Evolutionary conservation across 176 grass and related monocot species (phyloP).

Genomic region (Phoenix dactylifera): DNA sequence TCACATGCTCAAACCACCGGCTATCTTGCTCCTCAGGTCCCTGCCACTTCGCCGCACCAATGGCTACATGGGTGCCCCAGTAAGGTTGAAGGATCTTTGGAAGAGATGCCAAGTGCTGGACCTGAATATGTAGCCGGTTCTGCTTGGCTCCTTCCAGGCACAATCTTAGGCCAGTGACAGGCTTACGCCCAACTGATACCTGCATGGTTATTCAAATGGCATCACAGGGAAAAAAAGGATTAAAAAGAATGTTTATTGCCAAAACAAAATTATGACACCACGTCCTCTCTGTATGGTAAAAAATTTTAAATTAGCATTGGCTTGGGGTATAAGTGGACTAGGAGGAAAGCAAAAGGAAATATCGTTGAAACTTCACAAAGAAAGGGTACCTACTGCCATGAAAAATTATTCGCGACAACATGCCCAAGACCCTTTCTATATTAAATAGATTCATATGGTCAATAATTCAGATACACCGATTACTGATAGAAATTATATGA

Average conservation of each 20-base stretch:
- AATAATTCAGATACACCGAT: too few relatives aligned
- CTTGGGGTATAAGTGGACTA: too few relatives aligned
- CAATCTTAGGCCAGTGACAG: constrained; percentile 53
- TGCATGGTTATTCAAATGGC: constrained; percentile 20
- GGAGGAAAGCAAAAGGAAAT: too few relatives aligned
- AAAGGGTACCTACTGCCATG: too few relatives aligned
- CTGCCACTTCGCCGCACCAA: constrained; percentile 56
- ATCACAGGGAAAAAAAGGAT: not conserved
- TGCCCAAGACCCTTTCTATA: too few relatives aligned
- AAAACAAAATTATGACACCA: not conserved
- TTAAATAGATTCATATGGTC: too few relatives aligned
- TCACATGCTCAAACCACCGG: constrained; percentile 61
- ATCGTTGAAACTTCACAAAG: too few relatives aligned
- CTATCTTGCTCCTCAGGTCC: constrained; percentile 61
- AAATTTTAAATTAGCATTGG: too few relatives aligned
- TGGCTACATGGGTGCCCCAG: constrained; percentile 47
- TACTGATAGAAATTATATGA: too few relatives aligned
- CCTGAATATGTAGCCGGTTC: constrained; percentile 41
- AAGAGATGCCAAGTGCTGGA: constrained; percentile 45
- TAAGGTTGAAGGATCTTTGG: constrained; percentile 59
- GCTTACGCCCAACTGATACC: constrained; percentile 58
- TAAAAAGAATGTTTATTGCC: not conserved
- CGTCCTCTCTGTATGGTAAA: too few relatives aligned
- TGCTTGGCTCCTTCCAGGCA: constrained; percentile 53
- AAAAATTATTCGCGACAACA: too few relatives aligned